These are phyloP conservation scores for Nyssa sinensis DNA, from an alignment of 148 eudicot genomes.

Conservation along the genomic window DNA sequence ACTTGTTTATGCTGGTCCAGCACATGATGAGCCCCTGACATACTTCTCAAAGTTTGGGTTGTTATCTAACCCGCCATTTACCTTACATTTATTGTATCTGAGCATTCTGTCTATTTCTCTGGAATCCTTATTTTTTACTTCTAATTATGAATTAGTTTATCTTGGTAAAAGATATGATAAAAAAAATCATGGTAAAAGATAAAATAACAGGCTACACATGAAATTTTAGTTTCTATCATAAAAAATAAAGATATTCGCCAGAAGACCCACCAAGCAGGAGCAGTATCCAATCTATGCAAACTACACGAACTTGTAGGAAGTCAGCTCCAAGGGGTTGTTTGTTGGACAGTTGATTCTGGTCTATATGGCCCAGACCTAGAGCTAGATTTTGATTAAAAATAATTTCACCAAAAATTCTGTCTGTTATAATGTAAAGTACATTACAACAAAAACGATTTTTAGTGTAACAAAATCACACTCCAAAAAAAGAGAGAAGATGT, in stretches of 20 bases:
- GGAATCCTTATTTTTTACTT: neutral
- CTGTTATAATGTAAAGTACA: no score
- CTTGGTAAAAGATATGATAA: neutral
- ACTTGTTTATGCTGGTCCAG: slow-evolving; percentile 89
- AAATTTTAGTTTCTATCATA: neutral
- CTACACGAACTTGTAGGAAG: neutral
- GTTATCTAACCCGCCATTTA: slow-evolving; percentile 34
- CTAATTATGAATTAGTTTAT: neutral
- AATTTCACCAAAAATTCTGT: no score
- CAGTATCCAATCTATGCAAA: neutral
- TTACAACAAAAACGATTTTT: no score
- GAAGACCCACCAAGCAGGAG: neutral
- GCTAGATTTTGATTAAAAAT: neutral
- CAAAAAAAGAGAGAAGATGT: no score
- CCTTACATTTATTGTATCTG: neutral
- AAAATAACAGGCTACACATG: neutral
- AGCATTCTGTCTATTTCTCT: neutral
- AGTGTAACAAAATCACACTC: no score
- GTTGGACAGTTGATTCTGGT: neutral
- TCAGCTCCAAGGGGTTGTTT: neutral
- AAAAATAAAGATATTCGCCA: neutral
- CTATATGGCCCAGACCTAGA: neutral
- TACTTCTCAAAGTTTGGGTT: slow-evolving; percentile 88
- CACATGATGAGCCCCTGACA: slow-evolving; percentile 60
- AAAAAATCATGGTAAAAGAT: neutral